Evolutionary conservation across 805 yeast species (phyloP).

Genomic region (Tetrapisispora namnaoensis): DNA sequence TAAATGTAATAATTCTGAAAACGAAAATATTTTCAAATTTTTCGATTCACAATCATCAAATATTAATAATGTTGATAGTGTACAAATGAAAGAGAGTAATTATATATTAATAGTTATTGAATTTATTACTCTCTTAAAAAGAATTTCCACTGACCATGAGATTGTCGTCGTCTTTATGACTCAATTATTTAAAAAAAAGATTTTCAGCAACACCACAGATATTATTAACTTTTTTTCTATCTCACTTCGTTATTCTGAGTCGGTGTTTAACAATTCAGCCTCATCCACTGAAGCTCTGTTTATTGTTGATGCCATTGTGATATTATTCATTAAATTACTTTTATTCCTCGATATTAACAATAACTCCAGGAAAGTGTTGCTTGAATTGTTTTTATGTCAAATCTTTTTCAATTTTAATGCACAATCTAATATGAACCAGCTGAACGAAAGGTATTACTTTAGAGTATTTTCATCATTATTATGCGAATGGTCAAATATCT

Average conservation of each 20-base stretch:
- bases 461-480: conserved; percentile 75
- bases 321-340: conserved; percentile 54
- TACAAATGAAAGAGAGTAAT: conserved; percentile 42
- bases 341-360: conserved; percentile 42
- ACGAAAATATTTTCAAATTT: conserved; percentile 25
- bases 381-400: conserved; percentile 53
- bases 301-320: conserved; percentile 76
- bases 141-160: conserved; percentile 43
- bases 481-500: conserved; percentile 52
- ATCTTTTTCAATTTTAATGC: conserved; percentile 57
- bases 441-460: conserved; percentile 88
- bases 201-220: conserved; percentile 54
- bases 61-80: conserved; percentile 18
- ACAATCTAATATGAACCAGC: conserved; percentile 59
- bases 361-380: conserved; percentile 35
- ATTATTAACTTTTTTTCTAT: conserved; percentile 59
- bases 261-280: conserved; percentile 49
- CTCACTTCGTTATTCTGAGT: conserved; percentile 66
- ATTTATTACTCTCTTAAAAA: conserved; percentile 77
- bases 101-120: conserved; percentile 75
- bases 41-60: conserved; percentile 28
- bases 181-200: conserved; percentile 53
- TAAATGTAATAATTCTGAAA: conserved; percentile 17
- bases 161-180: conserved; percentile 51
- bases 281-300: conserved; percentile 58